Evolutionary conservation across 192 early-diverging fungal genomes (phyloP).

Genomic region (Linnemannia hyalina): DNA sequence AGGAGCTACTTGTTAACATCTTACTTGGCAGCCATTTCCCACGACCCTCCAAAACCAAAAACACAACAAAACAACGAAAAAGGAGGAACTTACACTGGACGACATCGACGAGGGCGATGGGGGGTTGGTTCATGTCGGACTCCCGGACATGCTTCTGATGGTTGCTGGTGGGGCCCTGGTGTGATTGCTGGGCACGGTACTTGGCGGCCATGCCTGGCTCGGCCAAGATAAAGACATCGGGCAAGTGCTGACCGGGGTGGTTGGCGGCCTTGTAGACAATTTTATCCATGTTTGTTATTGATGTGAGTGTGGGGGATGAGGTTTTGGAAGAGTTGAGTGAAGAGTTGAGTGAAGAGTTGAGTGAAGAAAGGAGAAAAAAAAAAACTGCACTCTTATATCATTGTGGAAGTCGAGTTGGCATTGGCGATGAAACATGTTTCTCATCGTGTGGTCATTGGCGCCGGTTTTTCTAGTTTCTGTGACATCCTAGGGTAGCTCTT

Average conservation of each 20-base stretch:
- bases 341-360: neutral
- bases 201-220: conserved; percentile 49
- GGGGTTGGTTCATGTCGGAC: neutral
- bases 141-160: neutral
- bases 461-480: neutral
- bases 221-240: conserved; percentile 48
- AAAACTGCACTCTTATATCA: neutral
- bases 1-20: neutral
- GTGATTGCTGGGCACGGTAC: conserved; percentile 37
- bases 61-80: neutral
- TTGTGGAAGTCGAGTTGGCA: neutral
- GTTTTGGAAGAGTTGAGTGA: neutral
- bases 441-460: neutral
- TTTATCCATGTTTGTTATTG: conserved; percentile 18
- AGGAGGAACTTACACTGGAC: conserved; percentile 30
- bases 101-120: conserved; percentile 43
- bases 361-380: neutral
- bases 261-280: conserved; percentile 48
- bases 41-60: neutral
- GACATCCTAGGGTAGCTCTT: no score
- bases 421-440: neutral
- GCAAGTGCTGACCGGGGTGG: conserved; percentile 29
- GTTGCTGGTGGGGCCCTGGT: conserved; percentile 17
- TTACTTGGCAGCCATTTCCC: no score
- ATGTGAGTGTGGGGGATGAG: neutral